These are phyloP conservation scores for Raffaelea ambrosiae DNA, from an alignment of 2,329 filamentous ascomycete genomes.

Conservation along the genomic window DNA sequence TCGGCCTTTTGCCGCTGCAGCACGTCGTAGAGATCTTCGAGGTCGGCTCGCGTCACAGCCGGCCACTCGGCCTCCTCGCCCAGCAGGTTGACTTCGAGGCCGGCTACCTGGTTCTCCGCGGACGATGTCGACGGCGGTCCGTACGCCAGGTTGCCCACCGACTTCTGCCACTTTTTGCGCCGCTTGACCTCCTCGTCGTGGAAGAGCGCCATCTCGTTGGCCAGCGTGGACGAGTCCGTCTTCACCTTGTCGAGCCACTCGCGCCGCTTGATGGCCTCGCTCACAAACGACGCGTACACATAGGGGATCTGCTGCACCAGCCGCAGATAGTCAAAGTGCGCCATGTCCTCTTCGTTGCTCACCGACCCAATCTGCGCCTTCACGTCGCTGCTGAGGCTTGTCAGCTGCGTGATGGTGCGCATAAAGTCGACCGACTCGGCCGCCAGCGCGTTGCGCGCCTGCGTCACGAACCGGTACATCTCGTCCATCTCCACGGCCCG, in stretches of 20 bases:
- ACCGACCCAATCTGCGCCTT: conserved; percentile 65
- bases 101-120: conserved; percentile 60
- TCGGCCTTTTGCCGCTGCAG: conserved; percentile 60
- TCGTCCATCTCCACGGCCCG: conserved; percentile 53
- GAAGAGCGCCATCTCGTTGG: conserved; percentile 86
- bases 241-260: conserved; percentile 93
- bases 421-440: conserved; percentile 63
- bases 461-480: conserved; percentile 48
- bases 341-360: conserved; percentile 65
- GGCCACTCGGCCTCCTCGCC: conserved; percentile 80
- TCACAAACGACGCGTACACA: conserved; percentile 80
- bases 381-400: conserved; percentile 63
- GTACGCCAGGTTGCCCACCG: conserved; percentile 62
- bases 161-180: conserved; percentile 83
- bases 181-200: conserved; percentile 89
- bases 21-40: conserved; percentile 63
- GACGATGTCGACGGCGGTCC: conserved; percentile 39
- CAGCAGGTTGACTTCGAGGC: conserved; percentile 77
- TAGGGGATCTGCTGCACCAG: conserved; percentile 76
- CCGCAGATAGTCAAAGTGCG: conserved; percentile 72
- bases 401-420: conserved; percentile 73
- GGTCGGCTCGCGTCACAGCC: conserved; percentile 61
- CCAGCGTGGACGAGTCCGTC: conserved; percentile 74
- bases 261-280: conserved; percentile 75
- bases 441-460: conserved; percentile 60